A percentile compares a stretch with the other conserved stretches of the same genome.
Conservation (phyloP, 2,329 filamentous ascomycete genomes). For the Cladosporium sp. region DNA sequence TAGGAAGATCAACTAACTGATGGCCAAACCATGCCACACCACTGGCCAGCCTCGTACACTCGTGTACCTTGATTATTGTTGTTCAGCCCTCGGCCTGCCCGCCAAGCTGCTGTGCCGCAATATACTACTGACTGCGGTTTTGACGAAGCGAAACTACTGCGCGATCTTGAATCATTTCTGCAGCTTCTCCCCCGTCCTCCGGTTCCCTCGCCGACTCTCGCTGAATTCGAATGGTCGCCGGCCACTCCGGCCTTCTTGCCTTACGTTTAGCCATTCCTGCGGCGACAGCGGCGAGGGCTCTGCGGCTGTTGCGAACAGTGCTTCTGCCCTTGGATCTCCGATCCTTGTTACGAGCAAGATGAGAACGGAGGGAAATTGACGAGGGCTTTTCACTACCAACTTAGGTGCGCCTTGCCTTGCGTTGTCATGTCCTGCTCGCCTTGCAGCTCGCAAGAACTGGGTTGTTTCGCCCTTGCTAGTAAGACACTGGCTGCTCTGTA, state of each 20-base stretch:
- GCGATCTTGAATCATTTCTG: constrained; percentile 8
- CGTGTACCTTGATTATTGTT: too few relatives aligned
- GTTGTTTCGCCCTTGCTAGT: too few relatives aligned
- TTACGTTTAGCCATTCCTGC: constrained; percentile 3
- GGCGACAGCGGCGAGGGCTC: not conserved
- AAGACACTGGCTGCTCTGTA: too few relatives aligned
- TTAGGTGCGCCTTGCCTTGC: too few relatives aligned
- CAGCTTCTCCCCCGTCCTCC: not conserved
- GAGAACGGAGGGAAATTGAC: not conserved
- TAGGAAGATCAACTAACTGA: too few relatives aligned
- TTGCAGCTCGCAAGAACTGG: too few relatives aligned
- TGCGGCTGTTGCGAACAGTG: constrained; percentile 11
- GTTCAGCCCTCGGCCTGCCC: too few relatives aligned
- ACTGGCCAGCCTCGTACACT: too few relatives aligned
- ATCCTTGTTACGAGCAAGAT: not conserved
- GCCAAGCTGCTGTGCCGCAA: constrained; percentile 11
- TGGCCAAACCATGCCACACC: too few relatives aligned
- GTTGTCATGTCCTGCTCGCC: too few relatives aligned
- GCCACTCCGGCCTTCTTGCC: constrained; percentile 5
- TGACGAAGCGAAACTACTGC: constrained; percentile 10
- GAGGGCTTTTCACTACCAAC: too few relatives aligned
- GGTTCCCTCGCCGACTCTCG: constrained; percentile 7
- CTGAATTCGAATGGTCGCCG: not conserved
- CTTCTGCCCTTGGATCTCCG: constrained; percentile 7
- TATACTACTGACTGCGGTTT: too few relatives aligned